Evolutionary conservation across 495 filamentous ascomycete genomes (phyloP).

Genomic region (Ascobolus immersus): DNA sequence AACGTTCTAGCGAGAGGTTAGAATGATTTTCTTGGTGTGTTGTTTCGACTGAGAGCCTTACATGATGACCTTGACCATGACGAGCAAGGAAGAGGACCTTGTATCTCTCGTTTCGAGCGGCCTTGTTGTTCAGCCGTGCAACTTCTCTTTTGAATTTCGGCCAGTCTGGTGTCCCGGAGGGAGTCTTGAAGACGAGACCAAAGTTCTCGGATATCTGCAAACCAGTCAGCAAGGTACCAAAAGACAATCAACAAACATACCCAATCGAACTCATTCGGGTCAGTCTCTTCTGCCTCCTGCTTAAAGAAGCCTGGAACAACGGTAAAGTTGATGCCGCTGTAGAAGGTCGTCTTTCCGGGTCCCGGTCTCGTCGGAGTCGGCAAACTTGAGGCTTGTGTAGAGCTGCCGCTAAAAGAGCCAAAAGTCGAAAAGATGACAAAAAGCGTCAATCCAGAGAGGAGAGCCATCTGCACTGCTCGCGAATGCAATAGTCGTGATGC

Average conservation of each 20-base stretch:
- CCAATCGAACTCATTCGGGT: slow-evolving; percentile 39
- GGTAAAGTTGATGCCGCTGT: slow-evolving; percentile 34
- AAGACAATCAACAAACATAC: slow-evolving; percentile 18
- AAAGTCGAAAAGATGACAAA: no score
- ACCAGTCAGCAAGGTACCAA: neutral
- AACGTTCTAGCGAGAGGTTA: no score
- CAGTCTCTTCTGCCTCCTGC: slow-evolving; percentile 41
- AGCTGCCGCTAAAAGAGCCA: no score
- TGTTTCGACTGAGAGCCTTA: no score
- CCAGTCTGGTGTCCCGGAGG: slow-evolving; percentile 29
- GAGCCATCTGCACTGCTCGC: no score
- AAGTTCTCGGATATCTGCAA: slow-evolving; percentile 34
- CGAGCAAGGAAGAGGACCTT: slow-evolving; percentile 45
- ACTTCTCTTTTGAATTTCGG: slow-evolving; percentile 36
- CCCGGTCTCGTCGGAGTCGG: no score
- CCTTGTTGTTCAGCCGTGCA: slow-evolving; percentile 25
- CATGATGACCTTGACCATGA: slow-evolving; percentile 46
- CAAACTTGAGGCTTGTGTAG: no score
- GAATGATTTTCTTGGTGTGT: no score
- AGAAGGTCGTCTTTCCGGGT: no score
- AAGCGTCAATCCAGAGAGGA: no score
- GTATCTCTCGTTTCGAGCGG: slow-evolving; percentile 27
- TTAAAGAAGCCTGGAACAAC: slow-evolving; percentile 43
- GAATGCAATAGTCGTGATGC: no score
- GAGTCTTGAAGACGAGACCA: no score